Conservation (phyloP, 306 rosid genomes). For the Sphenostylis stenocarpa region DNA sequence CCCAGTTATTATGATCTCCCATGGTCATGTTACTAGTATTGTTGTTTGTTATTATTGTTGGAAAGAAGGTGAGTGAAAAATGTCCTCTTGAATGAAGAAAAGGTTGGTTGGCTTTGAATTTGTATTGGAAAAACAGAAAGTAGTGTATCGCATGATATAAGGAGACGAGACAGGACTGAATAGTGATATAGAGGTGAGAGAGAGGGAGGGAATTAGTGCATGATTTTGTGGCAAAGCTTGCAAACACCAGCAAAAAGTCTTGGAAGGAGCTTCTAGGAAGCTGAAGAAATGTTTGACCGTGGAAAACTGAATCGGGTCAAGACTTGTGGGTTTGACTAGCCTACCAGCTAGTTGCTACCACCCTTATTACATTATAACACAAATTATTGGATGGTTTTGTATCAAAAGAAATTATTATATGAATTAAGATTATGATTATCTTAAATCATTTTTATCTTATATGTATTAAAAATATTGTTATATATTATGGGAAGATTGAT, state of each 20-base stretch:
- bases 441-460: no score
- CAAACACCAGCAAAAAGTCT: slow-evolving; percentile 23
- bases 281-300: slow-evolving; percentile 70
- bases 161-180: background rate
- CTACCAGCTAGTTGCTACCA: background rate
- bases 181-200: background rate
- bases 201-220: background rate
- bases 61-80: slow-evolving; percentile 57
- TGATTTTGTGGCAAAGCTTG: slow-evolving; percentile 2
- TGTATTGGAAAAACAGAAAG: background rate
- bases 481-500: no score
- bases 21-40: slow-evolving; percentile 36
- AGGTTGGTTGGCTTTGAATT: slow-evolving; percentile 19
- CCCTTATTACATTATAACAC: background rate
- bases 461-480: no score
- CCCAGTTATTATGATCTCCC: slow-evolving; percentile 45
- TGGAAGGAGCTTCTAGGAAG: slow-evolving; percentile 64
- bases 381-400: background rate
- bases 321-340: slow-evolving; percentile 84
- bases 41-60: slow-evolving; percentile 17
- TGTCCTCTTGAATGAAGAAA: slow-evolving; percentile 32
- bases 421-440: no score
- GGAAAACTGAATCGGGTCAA: slow-evolving; percentile 69
- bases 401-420: no score
- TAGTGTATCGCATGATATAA: background rate